phyloP scores from a whole-genome alignment of 257 asterid genomes.

The Plantago major region DNA sequence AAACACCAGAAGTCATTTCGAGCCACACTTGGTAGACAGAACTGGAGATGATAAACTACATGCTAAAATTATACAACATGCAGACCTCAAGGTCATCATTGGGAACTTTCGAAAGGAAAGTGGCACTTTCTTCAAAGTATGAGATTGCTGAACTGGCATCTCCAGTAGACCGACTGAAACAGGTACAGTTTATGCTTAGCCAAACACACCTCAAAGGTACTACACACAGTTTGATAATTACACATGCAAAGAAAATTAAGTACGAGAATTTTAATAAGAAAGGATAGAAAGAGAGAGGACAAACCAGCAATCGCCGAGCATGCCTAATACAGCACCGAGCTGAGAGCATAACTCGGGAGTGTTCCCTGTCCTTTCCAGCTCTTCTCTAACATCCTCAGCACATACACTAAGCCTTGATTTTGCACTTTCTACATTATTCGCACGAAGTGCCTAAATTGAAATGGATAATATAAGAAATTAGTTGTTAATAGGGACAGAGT shows the following conservation, averaged over 20 bases:
- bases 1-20: slow-evolving; percentile 15
- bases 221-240: slow-evolving; percentile 2
- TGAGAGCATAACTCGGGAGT: slow-evolving; percentile 91
- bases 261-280: neutral
- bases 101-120: slow-evolving; percentile 68
- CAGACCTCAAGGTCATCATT: slow-evolving; percentile 76
- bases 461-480: slow-evolving; percentile 6
- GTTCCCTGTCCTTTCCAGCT: slow-evolving; percentile 59
- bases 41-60: neutral
- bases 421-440: slow-evolving; percentile 83
- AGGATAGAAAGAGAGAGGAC: slow-evolving; percentile 19
- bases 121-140: slow-evolving; percentile 82
- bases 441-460: slow-evolving; percentile 78
- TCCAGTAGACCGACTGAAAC: slow-evolving; percentile 72
- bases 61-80: slow-evolving; percentile 8
- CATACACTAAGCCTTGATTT: slow-evolving; percentile 82
- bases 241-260: neutral
- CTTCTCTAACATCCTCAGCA: slow-evolving; percentile 85
- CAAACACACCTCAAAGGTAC: neutral
- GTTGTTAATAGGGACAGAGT: too few relatives aligned
- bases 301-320: slow-evolving; percentile 99
- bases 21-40: neutral
- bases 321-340: slow-evolving; percentile 93
- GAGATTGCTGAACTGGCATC: slow-evolving; percentile 77
- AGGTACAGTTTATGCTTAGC: slow-evolving; percentile 11